Evolutionary conservation across 495 filamentous ascomycete species (phyloP).

Genomic region (Lasiosphaeria ovina): DNA sequence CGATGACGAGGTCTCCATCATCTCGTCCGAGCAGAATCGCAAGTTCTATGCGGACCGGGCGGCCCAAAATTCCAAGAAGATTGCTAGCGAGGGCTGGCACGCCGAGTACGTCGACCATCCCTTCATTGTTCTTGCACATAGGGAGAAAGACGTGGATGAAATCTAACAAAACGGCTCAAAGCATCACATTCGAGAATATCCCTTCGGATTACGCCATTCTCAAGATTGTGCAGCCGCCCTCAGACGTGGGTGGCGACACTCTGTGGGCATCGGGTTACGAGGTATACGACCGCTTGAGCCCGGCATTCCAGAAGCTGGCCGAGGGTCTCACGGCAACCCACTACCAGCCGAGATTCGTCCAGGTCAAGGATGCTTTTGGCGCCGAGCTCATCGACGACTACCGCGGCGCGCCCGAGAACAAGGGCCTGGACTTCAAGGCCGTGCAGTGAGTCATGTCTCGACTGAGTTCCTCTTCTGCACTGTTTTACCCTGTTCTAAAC

Average conservation of each 20-base stretch:
- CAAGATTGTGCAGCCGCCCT: constrained; percentile 55
- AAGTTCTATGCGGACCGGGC: constrained; percentile 59
- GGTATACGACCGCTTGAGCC: constrained; percentile 65
- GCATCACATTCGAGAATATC: constrained; percentile 61
- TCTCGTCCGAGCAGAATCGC: constrained; percentile 63
- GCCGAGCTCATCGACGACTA: constrained; percentile 54
- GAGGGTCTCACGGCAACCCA: constrained; percentile 65
- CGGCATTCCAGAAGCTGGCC: constrained; percentile 60
- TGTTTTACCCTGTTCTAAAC: no score
- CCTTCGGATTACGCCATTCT: constrained; percentile 63
- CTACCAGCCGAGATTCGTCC: constrained; percentile 56
- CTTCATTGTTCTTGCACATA: neutral
- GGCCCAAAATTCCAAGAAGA: constrained; percentile 46
- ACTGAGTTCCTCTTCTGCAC: no score
- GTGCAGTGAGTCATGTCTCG: constrained; percentile 42
- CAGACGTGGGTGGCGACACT: constrained; percentile 61
- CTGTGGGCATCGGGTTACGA: constrained; percentile 72
- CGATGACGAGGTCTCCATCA: constrained; percentile 70
- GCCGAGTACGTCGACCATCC: constrained; percentile 29
- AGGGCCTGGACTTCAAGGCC: constrained; percentile 57
- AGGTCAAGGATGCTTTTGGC: constrained; percentile 51
- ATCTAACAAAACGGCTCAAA: constrained; percentile 20
- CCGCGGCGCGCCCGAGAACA: constrained; percentile 64
- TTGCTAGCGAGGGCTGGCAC: constrained; percentile 36
- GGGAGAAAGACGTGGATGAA: no score